A percentile compares a stretch with the other conserved stretches of the same genome.
These are phyloP conservation scores for Metschnikowia chrysomelidarum DNA, from an alignment of 805 yeast genomes.

Conservation along the genomic window DNA sequence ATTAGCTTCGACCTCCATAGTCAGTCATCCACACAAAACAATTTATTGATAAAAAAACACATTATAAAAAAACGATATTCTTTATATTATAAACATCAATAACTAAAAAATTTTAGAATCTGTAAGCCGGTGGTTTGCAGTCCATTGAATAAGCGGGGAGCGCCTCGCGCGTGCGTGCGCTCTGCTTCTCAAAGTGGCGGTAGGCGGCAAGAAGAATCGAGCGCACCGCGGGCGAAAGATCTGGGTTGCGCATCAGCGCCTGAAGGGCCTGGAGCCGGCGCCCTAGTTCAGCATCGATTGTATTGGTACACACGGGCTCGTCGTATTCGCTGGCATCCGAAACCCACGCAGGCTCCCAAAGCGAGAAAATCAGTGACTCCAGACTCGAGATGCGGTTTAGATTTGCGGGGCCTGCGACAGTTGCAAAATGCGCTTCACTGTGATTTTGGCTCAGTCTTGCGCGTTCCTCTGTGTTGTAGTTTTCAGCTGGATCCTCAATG, in stretches of 20 bases:
- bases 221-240: conserved; percentile 14
- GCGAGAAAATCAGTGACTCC: conserved; percentile 6
- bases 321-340: conserved; percentile 7
- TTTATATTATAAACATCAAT: no score
- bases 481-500: no score
- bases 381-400: no score
- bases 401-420: no score
- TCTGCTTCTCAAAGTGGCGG: conserved; percentile 13
- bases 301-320: conserved; percentile 7
- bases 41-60: no score
- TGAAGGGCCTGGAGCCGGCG: conserved; percentile 17
- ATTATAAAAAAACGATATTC: no score
- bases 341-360: conserved; percentile 5
- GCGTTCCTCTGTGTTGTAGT: no score
- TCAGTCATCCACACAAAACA: no score
- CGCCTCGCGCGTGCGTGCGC: conserved; percentile 12
- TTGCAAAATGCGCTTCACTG: no score
- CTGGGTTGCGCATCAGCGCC: conserved; percentile 14
- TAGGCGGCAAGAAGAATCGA: conserved; percentile 14
- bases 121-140: conserved; percentile 15
- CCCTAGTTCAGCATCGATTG: conserved; percentile 15
- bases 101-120: no score
- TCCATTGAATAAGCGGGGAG: conserved; percentile 17
- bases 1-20: no score
- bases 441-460: no score